Conservation (phyloP, 2,329 filamentous ascomycete genomes). For the Colletotrichum salicis region DNA sequence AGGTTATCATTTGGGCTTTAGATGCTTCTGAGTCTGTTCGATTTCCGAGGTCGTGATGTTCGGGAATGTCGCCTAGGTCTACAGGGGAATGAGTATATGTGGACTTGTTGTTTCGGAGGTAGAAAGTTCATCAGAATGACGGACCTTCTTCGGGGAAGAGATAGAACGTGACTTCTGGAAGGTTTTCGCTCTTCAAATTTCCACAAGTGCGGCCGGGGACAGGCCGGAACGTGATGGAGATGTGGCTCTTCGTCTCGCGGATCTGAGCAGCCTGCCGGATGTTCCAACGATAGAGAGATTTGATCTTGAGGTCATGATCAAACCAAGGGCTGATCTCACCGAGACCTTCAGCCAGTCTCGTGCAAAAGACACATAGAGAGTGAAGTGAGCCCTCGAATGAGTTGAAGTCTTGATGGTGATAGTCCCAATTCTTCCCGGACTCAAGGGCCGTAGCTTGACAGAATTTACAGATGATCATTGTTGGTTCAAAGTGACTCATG, state of each 20-base stretch:
- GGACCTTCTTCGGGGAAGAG: conserved; percentile 9
- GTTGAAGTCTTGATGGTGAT: neutral
- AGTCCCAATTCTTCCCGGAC: conserved; percentile 4
- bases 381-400: neutral
- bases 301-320: neutral
- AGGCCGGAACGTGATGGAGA: conserved; percentile 12
- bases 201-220: neutral
- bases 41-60: neutral
- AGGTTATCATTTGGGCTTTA: conserved; percentile 15
- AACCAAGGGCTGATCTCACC: neutral
- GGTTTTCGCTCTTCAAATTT: neutral
- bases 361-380: conserved; percentile 11
- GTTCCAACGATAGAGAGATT: conserved; percentile 19
- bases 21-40: neutral
- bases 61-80: neutral
- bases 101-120: neutral
- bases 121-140: neutral
- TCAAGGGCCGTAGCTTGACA: neutral
- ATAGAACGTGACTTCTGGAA: conserved; percentile 11
- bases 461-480: conserved; percentile 1
- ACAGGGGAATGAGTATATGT: no score
- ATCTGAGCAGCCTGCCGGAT: neutral
- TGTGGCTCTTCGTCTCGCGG: conserved; percentile 2
- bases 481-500: neutral
- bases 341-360: neutral